Conservation (phyloP, 2,329 filamentous ascomycete species). For the Raffaelea albimanens region DNA sequence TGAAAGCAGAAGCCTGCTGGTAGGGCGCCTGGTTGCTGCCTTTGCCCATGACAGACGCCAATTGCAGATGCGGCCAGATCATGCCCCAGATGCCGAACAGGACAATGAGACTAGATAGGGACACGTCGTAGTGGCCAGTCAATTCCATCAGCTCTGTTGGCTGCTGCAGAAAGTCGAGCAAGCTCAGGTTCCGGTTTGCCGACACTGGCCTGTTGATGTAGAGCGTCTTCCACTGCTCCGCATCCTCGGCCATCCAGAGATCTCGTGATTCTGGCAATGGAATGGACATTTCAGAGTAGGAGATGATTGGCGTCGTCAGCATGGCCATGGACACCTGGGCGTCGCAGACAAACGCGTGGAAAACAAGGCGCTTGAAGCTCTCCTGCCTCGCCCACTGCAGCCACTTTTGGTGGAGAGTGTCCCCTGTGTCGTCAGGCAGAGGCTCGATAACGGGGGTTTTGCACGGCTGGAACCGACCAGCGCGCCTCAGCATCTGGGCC, state of each 20-base stretch:
- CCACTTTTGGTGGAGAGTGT: conserved; percentile 8
- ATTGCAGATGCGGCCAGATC: conserved; percentile 7
- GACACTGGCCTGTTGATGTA: conserved; percentile 32
- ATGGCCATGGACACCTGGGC: conserved; percentile 59
- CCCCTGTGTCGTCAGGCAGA: not conserved
- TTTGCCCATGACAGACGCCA: not conserved
- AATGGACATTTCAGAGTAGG: conserved; percentile 58
- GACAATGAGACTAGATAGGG: conserved; percentile 1
- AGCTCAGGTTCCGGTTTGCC: not conserved
- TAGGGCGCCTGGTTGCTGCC: not conserved
- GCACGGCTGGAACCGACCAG: conserved; percentile 5
- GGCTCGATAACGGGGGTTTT: not conserved
- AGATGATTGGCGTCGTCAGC: conserved; percentile 54
- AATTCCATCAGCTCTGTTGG: conserved; percentile 1
- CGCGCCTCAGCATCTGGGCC: conserved; percentile 7
- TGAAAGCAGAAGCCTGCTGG: not conserved
- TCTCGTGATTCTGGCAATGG: conserved; percentile 53
- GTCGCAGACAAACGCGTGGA: conserved; percentile 57
- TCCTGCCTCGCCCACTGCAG: conserved; percentile 7
- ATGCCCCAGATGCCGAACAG: conserved; percentile 9
- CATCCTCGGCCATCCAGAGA: conserved; percentile 57
- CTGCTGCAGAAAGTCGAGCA: conserved; percentile 5
- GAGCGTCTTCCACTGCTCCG: conserved; percentile 53
- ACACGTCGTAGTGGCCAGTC: conserved; percentile 4
- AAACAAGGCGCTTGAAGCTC: conserved; percentile 39